phyloP scores from a whole-genome alignment of 805 yeast species.

The Tetrapisispora fleetii region DNA sequence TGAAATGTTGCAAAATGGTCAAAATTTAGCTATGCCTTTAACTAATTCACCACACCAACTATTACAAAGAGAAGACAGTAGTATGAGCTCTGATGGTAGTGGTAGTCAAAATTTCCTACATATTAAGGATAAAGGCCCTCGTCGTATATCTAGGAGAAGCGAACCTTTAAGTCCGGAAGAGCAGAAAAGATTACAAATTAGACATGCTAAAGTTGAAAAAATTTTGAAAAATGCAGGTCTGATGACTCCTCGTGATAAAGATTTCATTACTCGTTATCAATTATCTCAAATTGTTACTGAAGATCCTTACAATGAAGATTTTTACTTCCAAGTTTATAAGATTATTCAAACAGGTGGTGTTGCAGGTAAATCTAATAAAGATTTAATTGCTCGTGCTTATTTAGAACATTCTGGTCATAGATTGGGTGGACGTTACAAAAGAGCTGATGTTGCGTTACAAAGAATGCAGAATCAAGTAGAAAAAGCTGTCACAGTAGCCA shows the following conservation, averaged over 20 bases:
- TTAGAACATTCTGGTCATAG: conserved; percentile 86
- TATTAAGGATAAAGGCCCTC: conserved; percentile 8
- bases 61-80: conserved; percentile 3
- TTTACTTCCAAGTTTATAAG: conserved; percentile 87
- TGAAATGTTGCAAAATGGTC: conserved; percentile 1
- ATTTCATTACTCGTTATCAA: conserved; percentile 88
- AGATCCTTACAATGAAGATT: conserved; percentile 95
- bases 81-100: not conserved
- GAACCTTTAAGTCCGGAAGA: conserved; percentile 59
- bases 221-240: conserved; percentile 80
- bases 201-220: conserved; percentile 66
- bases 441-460: conserved; percentile 85
- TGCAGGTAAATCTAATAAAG: conserved; percentile 41
- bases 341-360: conserved; percentile 46
- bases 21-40: not conserved
- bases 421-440: conserved; percentile 71
- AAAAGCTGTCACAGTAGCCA: conserved; percentile 90
- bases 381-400: conserved; percentile 86
- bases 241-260: conserved; percentile 96
- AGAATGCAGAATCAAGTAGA: conserved; percentile 98
- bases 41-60: not conserved
- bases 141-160: conserved; percentile 18
- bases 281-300: conserved; percentile 92
- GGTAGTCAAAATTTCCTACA: conserved; percentile 5
- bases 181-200: conserved; percentile 51